These are phyloP conservation scores for Quercus ilex DNA, from an alignment of 306 rosid species.

Conservation along the genomic window DNA sequence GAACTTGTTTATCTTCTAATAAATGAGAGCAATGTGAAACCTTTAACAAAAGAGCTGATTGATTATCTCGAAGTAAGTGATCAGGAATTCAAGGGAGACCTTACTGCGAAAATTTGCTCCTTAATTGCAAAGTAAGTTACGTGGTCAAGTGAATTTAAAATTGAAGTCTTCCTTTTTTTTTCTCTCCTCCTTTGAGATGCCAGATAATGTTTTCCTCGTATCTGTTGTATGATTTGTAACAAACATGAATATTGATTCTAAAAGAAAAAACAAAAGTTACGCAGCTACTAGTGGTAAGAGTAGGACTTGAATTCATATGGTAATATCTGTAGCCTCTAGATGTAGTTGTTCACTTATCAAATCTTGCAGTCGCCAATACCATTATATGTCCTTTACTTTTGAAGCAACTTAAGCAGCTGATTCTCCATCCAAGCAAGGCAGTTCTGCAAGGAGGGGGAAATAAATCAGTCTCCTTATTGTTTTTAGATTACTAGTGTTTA, in stretches of 20 bases:
- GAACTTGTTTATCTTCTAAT: constrained; percentile 90
- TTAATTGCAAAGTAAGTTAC: constrained; percentile 82
- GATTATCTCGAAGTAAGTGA: constrained; percentile 88
- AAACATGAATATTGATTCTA: neutral
- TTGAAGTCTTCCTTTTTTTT: neutral
- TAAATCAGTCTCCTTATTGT: neutral
- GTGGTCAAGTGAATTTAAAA: neutral
- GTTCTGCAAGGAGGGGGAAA: neutral
- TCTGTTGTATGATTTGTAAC: neutral
- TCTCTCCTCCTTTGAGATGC: neutral
- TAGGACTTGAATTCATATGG: neutral
- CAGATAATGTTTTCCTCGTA: neutral
- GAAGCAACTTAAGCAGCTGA: neutral
- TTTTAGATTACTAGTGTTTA: neutral
- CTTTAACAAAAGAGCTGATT: constrained; percentile 83
- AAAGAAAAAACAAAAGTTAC: neutral
- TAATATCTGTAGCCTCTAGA: neutral
- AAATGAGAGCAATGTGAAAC: constrained; percentile 84
- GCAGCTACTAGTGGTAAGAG: neutral
- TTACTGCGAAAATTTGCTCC: constrained; percentile 89
- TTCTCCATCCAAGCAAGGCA: neutral
- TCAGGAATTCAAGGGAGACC: constrained; percentile 88
- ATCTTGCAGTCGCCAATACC: neutral
- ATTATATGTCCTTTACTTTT: neutral
- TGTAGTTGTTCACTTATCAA: neutral